Evolutionary conservation across 2,329 filamentous ascomycete genomes (phyloP).

Genomic region (Conoideocrella luteorostrata): DNA sequence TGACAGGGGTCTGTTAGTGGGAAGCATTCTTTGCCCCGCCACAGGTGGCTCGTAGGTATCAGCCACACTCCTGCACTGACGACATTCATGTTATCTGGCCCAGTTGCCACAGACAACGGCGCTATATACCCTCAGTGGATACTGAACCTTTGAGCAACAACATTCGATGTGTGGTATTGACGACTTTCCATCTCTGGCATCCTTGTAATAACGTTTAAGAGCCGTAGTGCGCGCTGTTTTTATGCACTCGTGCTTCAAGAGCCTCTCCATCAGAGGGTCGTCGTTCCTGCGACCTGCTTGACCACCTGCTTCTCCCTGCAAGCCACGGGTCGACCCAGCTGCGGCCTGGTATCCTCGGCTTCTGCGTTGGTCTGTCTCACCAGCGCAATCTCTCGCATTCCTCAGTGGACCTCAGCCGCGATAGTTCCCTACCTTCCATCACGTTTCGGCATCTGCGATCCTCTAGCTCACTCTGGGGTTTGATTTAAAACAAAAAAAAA

Average conservation of each 20-base stretch:
- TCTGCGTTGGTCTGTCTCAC: conserved; percentile 7
- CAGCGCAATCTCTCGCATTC: background rate
- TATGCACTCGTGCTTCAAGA: background rate
- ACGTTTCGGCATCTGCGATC: background rate
- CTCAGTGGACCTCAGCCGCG: background rate
- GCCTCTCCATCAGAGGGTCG: background rate
- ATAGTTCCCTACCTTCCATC: background rate
- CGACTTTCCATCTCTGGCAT: conserved; percentile 6
- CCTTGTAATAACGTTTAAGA: conserved; percentile 7
- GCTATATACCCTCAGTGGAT: conserved; percentile 28
- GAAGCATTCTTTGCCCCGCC: no score
- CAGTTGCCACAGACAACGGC: conserved; percentile 35
- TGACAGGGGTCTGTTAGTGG: no score
- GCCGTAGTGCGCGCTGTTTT: background rate
- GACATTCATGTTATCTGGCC: background rate
- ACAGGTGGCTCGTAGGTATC: conserved; percentile 5
- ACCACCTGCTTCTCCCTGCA: conserved; percentile 5
- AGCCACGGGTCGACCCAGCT: background rate
- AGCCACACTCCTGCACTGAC: conserved; percentile 1
- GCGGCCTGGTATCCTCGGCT: conserved; percentile 7
- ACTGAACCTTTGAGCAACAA: conserved; percentile 9
- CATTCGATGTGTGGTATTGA: conserved; percentile 3
- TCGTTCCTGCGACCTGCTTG: conserved; percentile 8
- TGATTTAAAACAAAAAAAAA: no score
- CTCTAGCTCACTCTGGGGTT: no score